Evolutionary conservation across 75 land plant genomes (phyloP).

Genomic region (Pinus tabuliformis): DNA sequence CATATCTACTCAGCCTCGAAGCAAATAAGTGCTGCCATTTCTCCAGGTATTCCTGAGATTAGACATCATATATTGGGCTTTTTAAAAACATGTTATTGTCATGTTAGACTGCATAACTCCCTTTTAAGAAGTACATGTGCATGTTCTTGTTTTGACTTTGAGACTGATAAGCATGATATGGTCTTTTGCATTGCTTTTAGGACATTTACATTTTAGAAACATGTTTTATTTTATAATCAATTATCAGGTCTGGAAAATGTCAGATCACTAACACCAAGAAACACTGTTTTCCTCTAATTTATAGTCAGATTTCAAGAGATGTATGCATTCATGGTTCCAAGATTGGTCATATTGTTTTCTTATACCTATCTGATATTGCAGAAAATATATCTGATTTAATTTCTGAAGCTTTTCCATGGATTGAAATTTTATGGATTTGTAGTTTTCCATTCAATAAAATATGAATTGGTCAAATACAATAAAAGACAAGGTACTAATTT

Average conservation of each 20-base stretch:
- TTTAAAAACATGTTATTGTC: neutral
- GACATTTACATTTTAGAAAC: neutral
- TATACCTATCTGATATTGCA: neutral
- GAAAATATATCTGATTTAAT: neutral
- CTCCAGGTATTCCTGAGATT: conserved; percentile 33
- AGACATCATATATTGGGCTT: neutral
- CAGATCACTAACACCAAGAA: neutral
- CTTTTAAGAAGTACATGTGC: neutral
- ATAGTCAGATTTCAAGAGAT: neutral
- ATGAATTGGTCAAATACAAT: neutral
- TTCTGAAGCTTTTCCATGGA: neutral
- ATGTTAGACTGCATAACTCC: neutral
- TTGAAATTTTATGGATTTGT: neutral
- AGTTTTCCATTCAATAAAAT: neutral
- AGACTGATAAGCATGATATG: neutral
- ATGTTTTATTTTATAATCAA: neutral
- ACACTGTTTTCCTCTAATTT: neutral
- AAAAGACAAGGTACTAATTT: neutral
- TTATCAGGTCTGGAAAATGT: neutral
- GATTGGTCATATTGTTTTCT: neutral
- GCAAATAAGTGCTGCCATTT: conserved; percentile 65
- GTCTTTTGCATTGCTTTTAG: neutral
- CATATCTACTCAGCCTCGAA: conserved; percentile 68
- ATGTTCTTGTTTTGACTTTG: neutral
- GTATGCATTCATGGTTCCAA: neutral